Evolutionary conservation across 345 rosid genomes (phyloP).

Genomic region (Microcos paniculata): DNA sequence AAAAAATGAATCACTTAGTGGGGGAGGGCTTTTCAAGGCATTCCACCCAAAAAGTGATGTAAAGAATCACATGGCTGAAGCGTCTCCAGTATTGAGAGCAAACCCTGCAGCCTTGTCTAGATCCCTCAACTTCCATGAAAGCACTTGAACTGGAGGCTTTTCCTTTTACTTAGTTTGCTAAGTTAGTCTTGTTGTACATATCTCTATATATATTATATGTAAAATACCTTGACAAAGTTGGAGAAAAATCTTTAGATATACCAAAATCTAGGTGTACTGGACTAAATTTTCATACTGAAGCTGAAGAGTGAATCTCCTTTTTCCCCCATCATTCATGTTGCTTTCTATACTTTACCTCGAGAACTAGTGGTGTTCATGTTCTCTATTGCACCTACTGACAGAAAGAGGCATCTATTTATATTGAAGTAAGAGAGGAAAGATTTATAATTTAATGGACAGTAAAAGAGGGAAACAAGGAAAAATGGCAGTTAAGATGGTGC

Average conservation of each 20-base stretch:
- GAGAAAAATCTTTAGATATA: slow-evolving; percentile 11
- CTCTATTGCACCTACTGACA: background rate
- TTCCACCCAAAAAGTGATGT: slow-evolving; percentile 49
- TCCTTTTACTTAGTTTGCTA: slow-evolving; percentile 15
- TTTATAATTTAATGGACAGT: background rate
- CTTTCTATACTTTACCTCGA: background rate
- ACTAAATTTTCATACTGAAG: background rate
- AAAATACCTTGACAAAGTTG: slow-evolving; percentile 23
- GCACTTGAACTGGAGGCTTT: slow-evolving; percentile 25
- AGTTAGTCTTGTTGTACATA: slow-evolving; percentile 34
- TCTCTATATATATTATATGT: slow-evolving; percentile 24
- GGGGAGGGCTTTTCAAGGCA: slow-evolving; percentile 57
- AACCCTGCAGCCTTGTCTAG: slow-evolving; percentile 93
- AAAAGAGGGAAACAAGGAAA: background rate
- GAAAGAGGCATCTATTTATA: background rate
- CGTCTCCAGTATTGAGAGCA: slow-evolving; percentile 46
- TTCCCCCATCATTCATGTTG: background rate
- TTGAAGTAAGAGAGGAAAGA: background rate
- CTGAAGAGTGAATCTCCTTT: slow-evolving; percentile 19
- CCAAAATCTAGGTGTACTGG: background rate
- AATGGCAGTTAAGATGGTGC: slow-evolving; percentile 3
- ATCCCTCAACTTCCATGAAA: slow-evolving; percentile 72
- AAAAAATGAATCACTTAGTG: slow-evolving; percentile 44
- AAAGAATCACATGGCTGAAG: slow-evolving; percentile 39
- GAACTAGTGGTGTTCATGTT: background rate